Percentiles rank a stretch among this genome's conserved stretches.
phyloP scores from a whole-genome alignment of 2,329 filamentous ascomycete species.

The Aphanoascus verrucosus region DNA sequence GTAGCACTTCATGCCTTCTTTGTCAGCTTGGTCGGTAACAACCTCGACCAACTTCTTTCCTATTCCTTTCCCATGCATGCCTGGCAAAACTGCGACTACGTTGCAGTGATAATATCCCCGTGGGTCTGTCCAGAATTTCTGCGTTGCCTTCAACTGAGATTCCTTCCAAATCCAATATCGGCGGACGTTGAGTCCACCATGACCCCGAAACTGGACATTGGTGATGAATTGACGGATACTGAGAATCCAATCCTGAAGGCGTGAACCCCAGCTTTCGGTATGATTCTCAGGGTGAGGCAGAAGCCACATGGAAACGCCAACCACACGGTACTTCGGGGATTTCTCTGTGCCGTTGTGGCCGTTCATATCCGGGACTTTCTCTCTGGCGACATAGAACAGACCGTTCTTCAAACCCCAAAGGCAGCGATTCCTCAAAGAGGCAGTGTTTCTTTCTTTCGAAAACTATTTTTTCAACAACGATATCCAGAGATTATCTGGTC shows the following conservation, averaged over 20 bases:
- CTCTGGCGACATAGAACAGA: conserved; percentile 59
- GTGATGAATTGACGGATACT: conserved; percentile 55
- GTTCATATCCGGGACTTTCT: conserved; percentile 34
- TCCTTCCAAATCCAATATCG: conserved; percentile 66
- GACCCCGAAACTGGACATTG: conserved; percentile 54
- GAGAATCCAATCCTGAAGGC: conserved; percentile 54
- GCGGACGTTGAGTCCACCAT: conserved; percentile 55
- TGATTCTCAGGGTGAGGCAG: conserved; percentile 42
- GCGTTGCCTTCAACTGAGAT: conserved; percentile 52
- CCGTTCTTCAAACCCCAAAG: conserved; percentile 59
- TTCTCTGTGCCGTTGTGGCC: not conserved
- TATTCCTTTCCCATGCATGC: conserved; percentile 55
- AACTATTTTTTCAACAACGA: conserved; percentile 37
- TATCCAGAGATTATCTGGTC: conserved; percentile 9
- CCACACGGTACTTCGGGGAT: conserved; percentile 37
- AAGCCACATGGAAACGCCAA: conserved; percentile 65
- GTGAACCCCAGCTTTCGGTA: conserved; percentile 50
- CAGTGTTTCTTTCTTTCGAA: conserved; percentile 49
- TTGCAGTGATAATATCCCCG: conserved; percentile 67
- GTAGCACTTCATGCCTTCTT: conserved; percentile 55
- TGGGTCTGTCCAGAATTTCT: conserved; percentile 52
- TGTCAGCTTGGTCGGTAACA: conserved; percentile 54
- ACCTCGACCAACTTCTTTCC: conserved; percentile 54
- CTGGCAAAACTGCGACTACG: conserved; percentile 58
- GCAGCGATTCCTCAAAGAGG: conserved; percentile 55